Evolutionary conservation across 2,329 filamentous ascomycete genomes (phyloP).

Genomic region (Colletotrichum simmondsii): DNA sequence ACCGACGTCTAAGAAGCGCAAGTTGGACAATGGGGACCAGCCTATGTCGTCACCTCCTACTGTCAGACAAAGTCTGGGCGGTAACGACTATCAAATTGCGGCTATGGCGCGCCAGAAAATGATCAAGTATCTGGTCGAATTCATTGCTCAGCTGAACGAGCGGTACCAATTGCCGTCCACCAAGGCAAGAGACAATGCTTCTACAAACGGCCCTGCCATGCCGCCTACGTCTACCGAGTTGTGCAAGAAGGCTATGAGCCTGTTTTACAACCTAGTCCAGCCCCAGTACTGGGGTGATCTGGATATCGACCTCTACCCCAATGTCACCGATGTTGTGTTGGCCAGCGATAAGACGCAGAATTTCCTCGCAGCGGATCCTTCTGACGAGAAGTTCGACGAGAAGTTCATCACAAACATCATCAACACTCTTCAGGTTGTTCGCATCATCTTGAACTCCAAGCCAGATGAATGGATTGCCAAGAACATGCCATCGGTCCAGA

Average conservation of each 20-base stretch:
- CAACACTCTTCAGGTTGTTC: conserved; percentile 92
- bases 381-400: conserved; percentile 80
- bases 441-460: conserved; percentile 89
- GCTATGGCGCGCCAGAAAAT: conserved; percentile 78
- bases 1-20: conserved; percentile 80
- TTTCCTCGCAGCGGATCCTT: conserved; percentile 68
- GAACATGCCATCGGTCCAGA: conserved; percentile 82
- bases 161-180: conserved; percentile 81
- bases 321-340: conserved; percentile 87
- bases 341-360: conserved; percentile 80
- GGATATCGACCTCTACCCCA: conserved; percentile 90
- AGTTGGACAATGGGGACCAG: conserved; percentile 71
- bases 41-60: conserved; percentile 66
- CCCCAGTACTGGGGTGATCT: conserved; percentile 92
- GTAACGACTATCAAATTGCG: conserved; percentile 76
- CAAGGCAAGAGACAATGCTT: conserved; percentile 67
- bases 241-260: conserved; percentile 83
- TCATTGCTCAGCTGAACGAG: conserved; percentile 91
- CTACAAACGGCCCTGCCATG: conserved; percentile 56
- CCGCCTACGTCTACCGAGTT: conserved; percentile 76
- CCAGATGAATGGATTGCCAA: conserved; percentile 89
- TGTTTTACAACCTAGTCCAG: conserved; percentile 87
- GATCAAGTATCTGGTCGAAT: conserved; percentile 94
- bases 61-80: conserved; percentile 60
- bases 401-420: conserved; percentile 89